Base-by-base conservation (phyloP, 2,329 filamentous ascomycete species). In the Xylariaceae sp. region DNA sequence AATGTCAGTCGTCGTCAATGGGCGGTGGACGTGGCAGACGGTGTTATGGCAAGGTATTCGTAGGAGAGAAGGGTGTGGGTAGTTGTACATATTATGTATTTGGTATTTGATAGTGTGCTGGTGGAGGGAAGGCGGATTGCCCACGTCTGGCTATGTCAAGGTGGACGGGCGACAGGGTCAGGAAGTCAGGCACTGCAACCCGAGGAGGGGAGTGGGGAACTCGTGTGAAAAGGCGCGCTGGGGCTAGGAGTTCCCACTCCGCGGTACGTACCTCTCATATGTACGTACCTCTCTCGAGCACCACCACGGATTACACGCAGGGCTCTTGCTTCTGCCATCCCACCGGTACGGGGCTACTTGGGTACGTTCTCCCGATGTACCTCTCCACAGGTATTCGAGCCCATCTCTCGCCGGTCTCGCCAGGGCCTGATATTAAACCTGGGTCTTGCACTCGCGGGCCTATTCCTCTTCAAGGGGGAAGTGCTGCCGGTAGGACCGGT, bases 61-160 rank as follows among this genome's bases (percentile, higher is more conserved):
- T 42, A 60, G 54, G 54, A 49, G 49, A 48, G 48, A 51, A 50
- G 57, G 45, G 50, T 51, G 59, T 60, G 64, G 64, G 58, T 65
- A 65, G 61, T 58, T 60, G 62, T 66, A 66, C 62, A 65, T 65
- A 62, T 58, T 57, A 64, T 62, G 60, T 62, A 63, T 62, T 60
- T 27, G 22, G 22, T 27, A 27, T 27, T 27, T 62, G 56, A 59
- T 61, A 60, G 59, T 58, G 57, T 56, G 58, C 58, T 55, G 53
- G 51, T 55, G 53, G 53, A 52, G 44, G 43, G 46, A 41, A 47
- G 42, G 22, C 22, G 22, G 22, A 27, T 27, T 27, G 22, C 7
- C 22, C 22, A 27, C 22, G 22, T 27, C 22, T 27, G 22, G 22
- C 22, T 7, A 27, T 27, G 22, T 27, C 22, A 27, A 27, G 22